Conservation (phyloP, 495 filamentous ascomycete genomes). For the Aspergillus wentii region DNA sequence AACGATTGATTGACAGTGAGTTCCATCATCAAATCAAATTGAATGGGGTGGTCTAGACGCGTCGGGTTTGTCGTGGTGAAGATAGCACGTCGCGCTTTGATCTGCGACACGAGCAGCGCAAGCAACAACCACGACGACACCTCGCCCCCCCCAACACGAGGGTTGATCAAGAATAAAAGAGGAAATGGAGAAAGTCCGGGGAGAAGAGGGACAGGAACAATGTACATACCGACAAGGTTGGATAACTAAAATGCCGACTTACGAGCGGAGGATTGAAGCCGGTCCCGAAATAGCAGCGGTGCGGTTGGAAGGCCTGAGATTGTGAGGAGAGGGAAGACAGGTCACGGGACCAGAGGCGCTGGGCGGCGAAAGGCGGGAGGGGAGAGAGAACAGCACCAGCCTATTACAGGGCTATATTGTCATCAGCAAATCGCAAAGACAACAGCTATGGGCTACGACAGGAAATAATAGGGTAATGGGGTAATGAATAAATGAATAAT, state of each 20-base stretch:
- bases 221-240: conserved; percentile 48
- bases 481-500: conserved; percentile 18
- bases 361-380: conserved; percentile 18
- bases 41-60: conserved; percentile 27
- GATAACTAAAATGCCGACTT: conserved; percentile 43
- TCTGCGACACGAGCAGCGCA: conserved; percentile 22
- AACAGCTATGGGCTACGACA: too few species aligned
- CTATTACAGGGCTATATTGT: too few species aligned
- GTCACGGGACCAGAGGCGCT: conserved; percentile 37
- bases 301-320: conserved; percentile 22
- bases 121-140: conserved; percentile 13
- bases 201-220: conserved; percentile 10
- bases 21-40: conserved; percentile 15
- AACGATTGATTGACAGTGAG: too few species aligned
- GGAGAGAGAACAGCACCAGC: too few species aligned
- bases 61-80: conserved; percentile 19
- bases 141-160: conserved; percentile 6
- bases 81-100: conserved; percentile 17
- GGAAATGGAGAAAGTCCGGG: background rate
- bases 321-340: conserved; percentile 17
- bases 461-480: too few species aligned
- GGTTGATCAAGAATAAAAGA: conserved; percentile 1
- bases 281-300: conserved; percentile 36
- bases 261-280: conserved; percentile 38
- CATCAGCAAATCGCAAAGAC: too few species aligned